Conservation (phyloP, 164 flowering plant species). For the Nelumbo lutea region DNA sequence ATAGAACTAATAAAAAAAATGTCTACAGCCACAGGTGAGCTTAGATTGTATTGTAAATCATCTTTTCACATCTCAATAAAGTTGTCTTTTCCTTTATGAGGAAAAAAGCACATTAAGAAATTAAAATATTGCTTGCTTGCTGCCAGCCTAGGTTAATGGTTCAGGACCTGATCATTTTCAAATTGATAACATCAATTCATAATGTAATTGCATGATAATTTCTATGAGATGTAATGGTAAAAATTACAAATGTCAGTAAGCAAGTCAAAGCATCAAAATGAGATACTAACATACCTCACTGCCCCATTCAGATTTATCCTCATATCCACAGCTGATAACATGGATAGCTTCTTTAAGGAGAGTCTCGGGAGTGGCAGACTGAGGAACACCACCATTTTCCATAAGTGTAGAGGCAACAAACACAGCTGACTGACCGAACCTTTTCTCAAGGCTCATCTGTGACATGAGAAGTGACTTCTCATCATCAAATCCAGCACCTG, state of each 20-base stretch:
- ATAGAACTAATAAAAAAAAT: too few relatives aligned
- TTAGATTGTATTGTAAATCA: too few relatives aligned
- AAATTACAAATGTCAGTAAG: too few relatives aligned
- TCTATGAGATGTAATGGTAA: not conserved
- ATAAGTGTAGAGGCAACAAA: slow-evolving; percentile 45
- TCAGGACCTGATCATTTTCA: too few relatives aligned
- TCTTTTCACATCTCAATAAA: too few relatives aligned
- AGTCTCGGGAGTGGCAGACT: slow-evolving; percentile 26
- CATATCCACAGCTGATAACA: slow-evolving; percentile 56
- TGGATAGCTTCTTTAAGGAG: slow-evolving; percentile 48
- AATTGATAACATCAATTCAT: too few relatives aligned
- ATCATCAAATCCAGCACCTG: slow-evolving; percentile 30
- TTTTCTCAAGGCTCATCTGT: slow-evolving; percentile 43
- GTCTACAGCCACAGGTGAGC: too few relatives aligned
- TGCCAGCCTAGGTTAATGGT: too few relatives aligned
- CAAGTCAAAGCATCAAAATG: not conserved
- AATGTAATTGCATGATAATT: too few relatives aligned
- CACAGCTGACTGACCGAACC: slow-evolving; percentile 47
- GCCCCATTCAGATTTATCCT: slow-evolving; percentile 59
- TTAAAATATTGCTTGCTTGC: too few relatives aligned
- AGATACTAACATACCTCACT: slow-evolving; percentile 30
- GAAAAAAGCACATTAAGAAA: too few relatives aligned
- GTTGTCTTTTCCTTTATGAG: too few relatives aligned
- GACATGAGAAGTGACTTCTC: slow-evolving; percentile 29
- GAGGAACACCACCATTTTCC: slow-evolving; percentile 42